Base-by-base conservation (phyloP, 495 filamentous ascomycete genomes). In the Melanomma pulvis-pyrius region DNA sequence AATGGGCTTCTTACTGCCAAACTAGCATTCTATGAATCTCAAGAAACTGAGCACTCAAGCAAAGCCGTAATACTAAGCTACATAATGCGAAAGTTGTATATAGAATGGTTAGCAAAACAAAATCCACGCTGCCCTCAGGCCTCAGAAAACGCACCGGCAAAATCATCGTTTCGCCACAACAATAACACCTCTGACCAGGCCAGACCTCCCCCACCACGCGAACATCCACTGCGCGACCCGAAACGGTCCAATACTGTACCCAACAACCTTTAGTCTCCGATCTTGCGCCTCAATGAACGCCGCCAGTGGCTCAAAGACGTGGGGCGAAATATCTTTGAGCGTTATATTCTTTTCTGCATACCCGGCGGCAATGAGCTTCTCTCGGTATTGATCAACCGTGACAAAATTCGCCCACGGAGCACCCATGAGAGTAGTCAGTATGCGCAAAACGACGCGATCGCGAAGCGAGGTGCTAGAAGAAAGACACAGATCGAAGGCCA, bases 121-220 rank as follows among this genome's bases (percentile, higher is more conserved):
- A n/a, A n/a, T n/a, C n/a, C n/a, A n/a, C n/a, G n/a, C n/a, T n/a
- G n/a, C n/a, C n/a, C n/a, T n/a, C n/a, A n/a, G n/a, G n/a, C n/a
- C n/a, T n/a, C n/a, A n/a, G n/a, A n/a, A n/a, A 21, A 11, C 22
- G 34, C n/a, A 44, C 39, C n/a, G 3, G 9, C 17, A 12, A 25
- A 24, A 30, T 57, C 32, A 57, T 32, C 11, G 15, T 19, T 24
- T 78, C 5, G 81, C 82, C 68, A 83, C 76, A 57, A 83, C 74
- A 67, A 83, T 75, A 70, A 75, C 62, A 1, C 79, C 82, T 57
- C 75, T 78, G 0, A 83, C 73, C 59, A 80, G 59, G 3, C 77
- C 75, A 59, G 66, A 77, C 55, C 61, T 71, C 1, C 73, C 79
- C 80, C 81, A 83, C 82, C 82, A 83, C 9, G 54, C 67, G 69